Evolutionary conservation across 805 yeast species (phyloP), one percentile per base, ranked within the genome.

Genomic region (Tetrapisispora nanseiensis): DNA sequence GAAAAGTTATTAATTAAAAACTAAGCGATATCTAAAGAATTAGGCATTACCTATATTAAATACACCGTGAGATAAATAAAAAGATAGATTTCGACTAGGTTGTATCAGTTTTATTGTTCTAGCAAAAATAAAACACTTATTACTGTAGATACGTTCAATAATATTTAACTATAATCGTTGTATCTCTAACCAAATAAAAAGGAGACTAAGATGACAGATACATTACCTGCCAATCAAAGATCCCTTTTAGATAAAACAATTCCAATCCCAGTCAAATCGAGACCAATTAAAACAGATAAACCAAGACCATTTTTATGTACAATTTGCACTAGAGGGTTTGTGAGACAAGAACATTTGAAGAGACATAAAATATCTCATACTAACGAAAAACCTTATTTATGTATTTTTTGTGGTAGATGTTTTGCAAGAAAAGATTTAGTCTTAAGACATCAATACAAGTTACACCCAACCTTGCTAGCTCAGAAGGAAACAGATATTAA

Each of bases 291-390:
- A 61, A 86, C 95, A 0, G 94, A 86, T 56, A 87, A 87, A 59
- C 97, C 97, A 12, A 71, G 97, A 45, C 97, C 97, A 1, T 95
- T 86, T 57, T 72, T 85, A 10, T 92, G 98, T 61, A 63, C 82
- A 2, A 82, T 86, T 4, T 92, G 98, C 60, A 86, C 97, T 1
- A 72, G 98, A 46, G 95, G 95, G 2, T 92, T 92, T 72, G 98
- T 97, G 1, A 74, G 98, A 42, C 71, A 86, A 38, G 98, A 90
- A 63, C 98, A 90, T 63, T 71, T 92, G 56, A 87, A 85, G 62
- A 78, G 98, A 44, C 98, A 90, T 58, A 94, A 87, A 54, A 69
- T 97, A 32, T 81, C 94, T 0, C 98, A 90, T 61, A 90, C 98
- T 9, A 86, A 89, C 60, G 97, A 89, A 63, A 87, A 87, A 59